Evolutionary conservation across 2,329 filamentous ascomycete species (phyloP), one percentile per base, ranked within the genome.

Genomic region (Sarocladium brachiariae): DNA sequence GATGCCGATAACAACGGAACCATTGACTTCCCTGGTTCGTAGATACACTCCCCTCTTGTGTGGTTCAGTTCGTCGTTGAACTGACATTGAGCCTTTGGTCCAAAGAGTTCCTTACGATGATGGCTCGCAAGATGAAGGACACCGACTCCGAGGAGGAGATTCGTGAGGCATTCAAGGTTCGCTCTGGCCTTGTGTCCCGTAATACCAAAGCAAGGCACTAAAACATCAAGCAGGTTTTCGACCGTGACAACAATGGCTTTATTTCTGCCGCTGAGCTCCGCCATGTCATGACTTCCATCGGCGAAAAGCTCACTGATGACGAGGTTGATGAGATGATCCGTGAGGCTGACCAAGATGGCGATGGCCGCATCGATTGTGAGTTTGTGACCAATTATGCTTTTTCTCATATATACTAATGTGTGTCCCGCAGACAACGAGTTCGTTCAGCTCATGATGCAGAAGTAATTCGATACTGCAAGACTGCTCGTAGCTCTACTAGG

Each of bases 361-460:
- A 93, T 69, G 88, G 88, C 64, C 84, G 87, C 63, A 93, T 93
- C 63, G 88, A 93, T 70, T 93, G 88, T 92, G 76, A 58, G 84
- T 18, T 2, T 23, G 11, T 47, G 8, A 8, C 19, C 13, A 23
- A 30, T 16, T 34, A 10, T 18, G 38, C 19, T 13, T 23, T 23
- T 8, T 18, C n/a, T 35, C 33, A 31, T 35, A 35, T 18, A 9
- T 16, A 25, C 33, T 48, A 30, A 51, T 31, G 64, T 54, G 24
- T 34, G 5, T 34, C 14, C 19, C 35, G 16, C 46, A 14, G 87
- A 92, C 75, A 92, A 92, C 76, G 88, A 93, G 72, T 93, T 93
- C 66, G 88, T 93, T 61, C 88, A 93, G 75, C 84, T 93, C 67
- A 93, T 93, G 88, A 92, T 93, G 88, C 88, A 93, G 80, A 92